A percentile compares a stretch with the other conserved stretches of the same genome.
Conservation (phyloP, 2,329 filamentous ascomycete genomes). For the Emmonsiellopsis sp. region DNA sequence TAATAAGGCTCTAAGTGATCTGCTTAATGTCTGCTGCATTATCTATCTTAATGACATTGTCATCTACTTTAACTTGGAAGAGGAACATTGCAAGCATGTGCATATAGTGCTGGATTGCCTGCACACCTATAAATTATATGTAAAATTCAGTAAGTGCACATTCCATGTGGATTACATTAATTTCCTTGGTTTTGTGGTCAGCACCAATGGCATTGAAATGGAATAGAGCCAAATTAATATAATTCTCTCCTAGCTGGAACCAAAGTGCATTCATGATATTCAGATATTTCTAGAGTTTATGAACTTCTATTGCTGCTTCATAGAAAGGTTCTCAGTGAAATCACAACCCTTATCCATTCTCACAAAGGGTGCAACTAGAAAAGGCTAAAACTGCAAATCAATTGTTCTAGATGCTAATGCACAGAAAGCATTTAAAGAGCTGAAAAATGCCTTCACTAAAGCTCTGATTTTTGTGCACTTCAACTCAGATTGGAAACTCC, state of each 20-base stretch:
- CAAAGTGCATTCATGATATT: conserved; percentile 12
- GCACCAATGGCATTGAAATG: conserved; percentile 9
- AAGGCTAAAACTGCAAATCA: neutral
- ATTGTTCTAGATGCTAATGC: conserved; percentile 5
- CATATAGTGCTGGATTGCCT: conserved; percentile 4
- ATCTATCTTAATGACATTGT: conserved; percentile 2
- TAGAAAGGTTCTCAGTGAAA: conserved; percentile 16
- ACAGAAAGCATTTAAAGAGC: conserved; percentile 7
- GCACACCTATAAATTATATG: conserved; percentile 1
- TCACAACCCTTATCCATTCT: conserved; percentile 11
- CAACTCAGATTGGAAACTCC: conserved; percentile 9
- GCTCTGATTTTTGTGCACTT: conserved; percentile 14
- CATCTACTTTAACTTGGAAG: conserved; percentile 1
- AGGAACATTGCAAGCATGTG: conserved; percentile 6
- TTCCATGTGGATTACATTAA: conserved; percentile 7
- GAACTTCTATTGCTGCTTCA: conserved; percentile 27
- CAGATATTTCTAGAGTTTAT: conserved; percentile 23
- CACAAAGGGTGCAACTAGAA: conserved; percentile 4
- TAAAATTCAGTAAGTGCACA: conserved; percentile 9
- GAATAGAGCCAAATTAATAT: conserved; percentile 12
- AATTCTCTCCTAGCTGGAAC: conserved; percentile 15
- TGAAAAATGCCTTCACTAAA: conserved; percentile 13
- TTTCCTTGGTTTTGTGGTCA: conserved; percentile 13
- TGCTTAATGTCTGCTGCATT: neutral
- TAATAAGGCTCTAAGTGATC: neutral